Conservation (phyloP, 441 rosid genomes). For the Melastoma candidum region DNA sequence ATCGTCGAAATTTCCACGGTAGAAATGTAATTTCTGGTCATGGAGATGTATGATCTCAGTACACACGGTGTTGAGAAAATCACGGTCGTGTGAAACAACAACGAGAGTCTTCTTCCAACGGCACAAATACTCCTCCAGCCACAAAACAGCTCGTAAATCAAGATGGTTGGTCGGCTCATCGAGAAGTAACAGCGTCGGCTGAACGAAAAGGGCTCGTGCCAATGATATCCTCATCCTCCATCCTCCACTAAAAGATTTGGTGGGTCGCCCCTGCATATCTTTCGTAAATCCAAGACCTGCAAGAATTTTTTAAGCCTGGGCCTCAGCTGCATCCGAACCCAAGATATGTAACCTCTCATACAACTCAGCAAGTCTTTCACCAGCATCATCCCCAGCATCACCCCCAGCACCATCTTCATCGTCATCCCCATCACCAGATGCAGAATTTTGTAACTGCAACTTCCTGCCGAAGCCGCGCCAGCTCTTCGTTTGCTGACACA, state of each 20-base stretch:
- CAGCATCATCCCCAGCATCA: constrained; percentile 31
- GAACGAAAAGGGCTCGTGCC: constrained; percentile 90
- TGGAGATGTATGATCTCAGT: constrained; percentile 86
- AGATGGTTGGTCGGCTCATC: constrained; percentile 89
- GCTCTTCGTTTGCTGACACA: constrained; percentile 82
- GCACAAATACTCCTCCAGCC: constrained; percentile 85
- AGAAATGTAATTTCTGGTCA: constrained; percentile 64
- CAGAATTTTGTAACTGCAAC: constrained; percentile 49
- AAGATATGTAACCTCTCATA: constrained; percentile 74
- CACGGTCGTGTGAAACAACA: constrained; percentile 91
- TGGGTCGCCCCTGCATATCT: constrained; percentile 72
- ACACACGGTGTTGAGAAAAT: constrained; percentile 89
- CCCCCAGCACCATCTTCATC: constrained; percentile 25
- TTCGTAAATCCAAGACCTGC: constrained; percentile 89
- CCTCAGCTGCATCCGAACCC: constrained; percentile 93
- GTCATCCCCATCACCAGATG: constrained; percentile 22
- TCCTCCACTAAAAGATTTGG: constrained; percentile 74
- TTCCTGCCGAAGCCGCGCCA: constrained; percentile 54
- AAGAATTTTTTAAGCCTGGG: constrained; percentile 86
- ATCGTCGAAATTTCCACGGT: constrained; percentile 77
- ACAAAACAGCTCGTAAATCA: constrained; percentile 86
- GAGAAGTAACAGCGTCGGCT: constrained; percentile 59
- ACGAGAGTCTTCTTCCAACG: constrained; percentile 91
- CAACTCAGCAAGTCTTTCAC: constrained; percentile 70
- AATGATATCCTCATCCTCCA: constrained; percentile 98